Base-by-base conservation (phyloP, 1,284 basidiomycete genomes). In the Heterobasidion parviporum region DNA sequence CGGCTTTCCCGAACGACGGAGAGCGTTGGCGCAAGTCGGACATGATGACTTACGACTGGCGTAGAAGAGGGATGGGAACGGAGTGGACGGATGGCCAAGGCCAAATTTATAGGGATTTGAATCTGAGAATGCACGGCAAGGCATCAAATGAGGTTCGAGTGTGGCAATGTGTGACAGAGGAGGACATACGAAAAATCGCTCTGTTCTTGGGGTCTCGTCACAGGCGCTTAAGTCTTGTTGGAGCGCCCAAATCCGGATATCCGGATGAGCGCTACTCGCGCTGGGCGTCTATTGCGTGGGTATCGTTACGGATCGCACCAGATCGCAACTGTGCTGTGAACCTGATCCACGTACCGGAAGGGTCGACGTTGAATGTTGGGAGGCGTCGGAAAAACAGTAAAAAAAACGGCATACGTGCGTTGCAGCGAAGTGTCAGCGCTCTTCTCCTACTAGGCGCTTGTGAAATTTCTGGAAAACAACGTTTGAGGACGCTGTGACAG, bases 11-110 rank as follows among this genome's bases (percentile, higher is more conserved):
- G 12, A 33, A 32, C 35, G 52, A 47, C 6, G 55, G 50, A 43
- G 45, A 56, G 55, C 55, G 52, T 15, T 48, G 47, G 43, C 55
- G 55, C 9, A 56, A 26, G 20, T 56, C 46, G 35, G 55, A 49
- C 52, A 56, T 52, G 55, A 36, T 45, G 18, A 20, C 26, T 20
- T 15, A 15, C n/a, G 38, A 34, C 18, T 35, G 15, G 41, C n/a
- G 41, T 15, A 53, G 34, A 38, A 34, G 48, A 20, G 41, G 36
- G 33, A 33, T 18, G 51, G 33, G n/a, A 36, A 50, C 18, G 36
- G 47, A 43, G 44, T 10, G 16, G 38, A 34, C 26, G 45, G 14
- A n/a, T n/a, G 32, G 20, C 36, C 16, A 26, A 55, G n/a, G 38
- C 12, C 38, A 41, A 41, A 41, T 41, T 41, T 41, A 41, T 41